Percentiles rank a stretch among this genome's conserved stretches.
Conservation (phyloP, 805 yeast species). For the Cyberlindnera mississippiensis region DNA sequence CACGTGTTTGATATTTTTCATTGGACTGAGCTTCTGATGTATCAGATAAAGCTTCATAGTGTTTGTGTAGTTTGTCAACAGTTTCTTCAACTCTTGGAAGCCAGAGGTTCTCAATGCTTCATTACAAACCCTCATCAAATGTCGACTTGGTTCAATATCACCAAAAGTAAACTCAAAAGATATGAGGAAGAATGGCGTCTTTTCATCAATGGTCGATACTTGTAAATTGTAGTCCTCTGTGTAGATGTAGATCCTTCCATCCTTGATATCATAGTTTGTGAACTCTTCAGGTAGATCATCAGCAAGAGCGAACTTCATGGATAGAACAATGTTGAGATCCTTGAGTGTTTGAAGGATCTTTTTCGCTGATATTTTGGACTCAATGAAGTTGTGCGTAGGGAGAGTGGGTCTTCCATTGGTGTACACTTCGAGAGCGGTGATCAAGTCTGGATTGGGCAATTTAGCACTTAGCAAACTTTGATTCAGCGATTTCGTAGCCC, state of each 20-base stretch:
- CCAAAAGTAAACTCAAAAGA: slow-evolving; percentile 54
- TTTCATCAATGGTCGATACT: slow-evolving; percentile 67
- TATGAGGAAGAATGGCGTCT: slow-evolving; percentile 71
- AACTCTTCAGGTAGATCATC: slow-evolving; percentile 61
- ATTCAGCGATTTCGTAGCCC: slow-evolving; percentile 65
- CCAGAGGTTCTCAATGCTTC: slow-evolving; percentile 42
- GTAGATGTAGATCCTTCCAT: slow-evolving; percentile 70
- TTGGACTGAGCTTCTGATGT: slow-evolving; percentile 49
- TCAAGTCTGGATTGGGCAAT: slow-evolving; percentile 84
- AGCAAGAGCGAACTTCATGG: slow-evolving; percentile 69
- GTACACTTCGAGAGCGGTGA: slow-evolving; percentile 83
- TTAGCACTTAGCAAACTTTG: slow-evolving; percentile 82
- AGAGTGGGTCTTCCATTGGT: slow-evolving; percentile 72
- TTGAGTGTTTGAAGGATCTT: slow-evolving; percentile 57
- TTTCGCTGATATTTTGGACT: slow-evolving; percentile 46
- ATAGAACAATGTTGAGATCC: slow-evolving; percentile 67
- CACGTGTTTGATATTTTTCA: slow-evolving; percentile 54
- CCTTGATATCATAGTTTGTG: slow-evolving; percentile 55
- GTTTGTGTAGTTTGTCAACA: slow-evolving; percentile 56
- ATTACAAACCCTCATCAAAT: slow-evolving; percentile 56
- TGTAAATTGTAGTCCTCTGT: slow-evolving; percentile 68
- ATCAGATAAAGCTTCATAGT: slow-evolving; percentile 60
- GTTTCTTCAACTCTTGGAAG: slow-evolving; percentile 49
- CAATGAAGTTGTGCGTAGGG: slow-evolving; percentile 57
- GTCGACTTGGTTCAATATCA: slow-evolving; percentile 26